Evolutionary conservation across 768 basidiomycete genomes (phyloP).

Genomic region (Auriculariales sp.): DNA sequence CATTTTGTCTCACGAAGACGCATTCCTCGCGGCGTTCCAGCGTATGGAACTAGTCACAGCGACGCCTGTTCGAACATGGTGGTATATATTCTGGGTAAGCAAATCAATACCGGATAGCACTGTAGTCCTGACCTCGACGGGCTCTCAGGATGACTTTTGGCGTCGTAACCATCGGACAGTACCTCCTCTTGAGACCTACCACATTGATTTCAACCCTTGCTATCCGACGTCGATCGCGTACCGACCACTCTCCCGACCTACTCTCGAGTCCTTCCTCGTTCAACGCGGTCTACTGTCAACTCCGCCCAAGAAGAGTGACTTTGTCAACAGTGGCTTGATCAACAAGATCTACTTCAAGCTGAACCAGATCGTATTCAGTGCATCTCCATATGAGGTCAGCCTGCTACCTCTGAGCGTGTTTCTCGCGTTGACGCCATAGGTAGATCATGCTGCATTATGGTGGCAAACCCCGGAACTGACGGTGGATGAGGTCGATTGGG

Average conservation of each 20-base stretch:
- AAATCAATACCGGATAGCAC: background rate
- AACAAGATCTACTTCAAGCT: conserved; percentile 61
- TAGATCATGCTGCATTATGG: conserved; percentile 15
- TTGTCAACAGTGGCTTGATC: conserved; percentile 49
- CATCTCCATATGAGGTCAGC: conserved; percentile 29
- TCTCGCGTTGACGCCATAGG: conserved; percentile 4
- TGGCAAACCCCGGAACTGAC: conserved; percentile 30
- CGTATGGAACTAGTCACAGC: conserved; percentile 35
- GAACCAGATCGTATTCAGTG: conserved; percentile 52
- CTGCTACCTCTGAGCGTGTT: background rate
- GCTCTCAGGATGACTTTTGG: conserved; percentile 58
- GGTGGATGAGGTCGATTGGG: conserved; percentile 47
- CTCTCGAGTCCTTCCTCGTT: conserved; percentile 46
- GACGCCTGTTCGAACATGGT: conserved; percentile 46
- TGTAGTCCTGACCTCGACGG: background rate
- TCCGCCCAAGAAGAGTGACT: conserved; percentile 26
- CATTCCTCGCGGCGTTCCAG: conserved; percentile 36
- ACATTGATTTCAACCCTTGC: conserved; percentile 53
- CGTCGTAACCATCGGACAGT: conserved; percentile 51
- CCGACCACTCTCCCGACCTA: conserved; percentile 47
- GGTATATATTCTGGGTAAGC: conserved; percentile 65
- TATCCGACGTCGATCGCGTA: conserved; percentile 63
- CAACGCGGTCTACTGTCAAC: conserved; percentile 45
- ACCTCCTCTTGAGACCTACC: conserved; percentile 29
- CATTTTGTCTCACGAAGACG: conserved; percentile 27